Percentiles rank a stretch among this genome's conserved stretches.
Evolutionary conservation across 805 yeast species (phyloP).

Genomic region (Tetrapisispora fleetii): DNA sequence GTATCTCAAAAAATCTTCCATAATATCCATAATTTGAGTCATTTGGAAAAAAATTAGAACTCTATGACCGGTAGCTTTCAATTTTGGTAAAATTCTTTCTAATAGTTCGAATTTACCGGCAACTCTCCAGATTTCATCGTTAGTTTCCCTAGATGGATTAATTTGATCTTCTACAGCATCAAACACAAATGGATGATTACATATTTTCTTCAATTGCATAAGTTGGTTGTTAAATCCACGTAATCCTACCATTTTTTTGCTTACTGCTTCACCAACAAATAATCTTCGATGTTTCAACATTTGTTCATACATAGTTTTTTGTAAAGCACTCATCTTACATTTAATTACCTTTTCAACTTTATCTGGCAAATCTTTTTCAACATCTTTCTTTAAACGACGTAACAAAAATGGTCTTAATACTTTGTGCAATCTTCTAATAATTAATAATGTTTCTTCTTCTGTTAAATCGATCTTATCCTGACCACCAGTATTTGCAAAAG

Average conservation of each 20-base stretch:
- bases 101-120: conserved; percentile 75
- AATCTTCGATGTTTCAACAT: conserved; percentile 64
- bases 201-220: conserved; percentile 77
- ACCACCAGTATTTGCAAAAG: conserved; percentile 75
- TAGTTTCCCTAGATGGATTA: conserved; percentile 52
- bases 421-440: conserved; percentile 76
- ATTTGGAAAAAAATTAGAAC: conserved; percentile 78
- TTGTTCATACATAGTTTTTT: conserved; percentile 60
- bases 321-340: conserved; percentile 68
- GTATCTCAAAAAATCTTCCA: conserved; percentile 72
- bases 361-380: conserved; percentile 76
- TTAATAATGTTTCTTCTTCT: conserved; percentile 77
- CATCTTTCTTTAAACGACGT: conserved; percentile 79
- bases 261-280: conserved; percentile 55
- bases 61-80: conserved; percentile 64
- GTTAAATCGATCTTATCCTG: conserved; percentile 73
- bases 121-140: conserved; percentile 62
- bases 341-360: conserved; percentile 76
- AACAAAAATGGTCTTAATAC: conserved; percentile 76
- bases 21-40: conserved; percentile 85
- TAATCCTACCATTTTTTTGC: conserved; percentile 44
- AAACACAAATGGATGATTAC: conserved; percentile 82
- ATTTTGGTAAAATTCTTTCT: conserved; percentile 67
- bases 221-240: conserved; percentile 73
- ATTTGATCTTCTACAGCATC: conserved; percentile 69